Base-by-base conservation (phyloP, 768 basidiomycete genomes). In the Termitomyces sp. region DNA sequence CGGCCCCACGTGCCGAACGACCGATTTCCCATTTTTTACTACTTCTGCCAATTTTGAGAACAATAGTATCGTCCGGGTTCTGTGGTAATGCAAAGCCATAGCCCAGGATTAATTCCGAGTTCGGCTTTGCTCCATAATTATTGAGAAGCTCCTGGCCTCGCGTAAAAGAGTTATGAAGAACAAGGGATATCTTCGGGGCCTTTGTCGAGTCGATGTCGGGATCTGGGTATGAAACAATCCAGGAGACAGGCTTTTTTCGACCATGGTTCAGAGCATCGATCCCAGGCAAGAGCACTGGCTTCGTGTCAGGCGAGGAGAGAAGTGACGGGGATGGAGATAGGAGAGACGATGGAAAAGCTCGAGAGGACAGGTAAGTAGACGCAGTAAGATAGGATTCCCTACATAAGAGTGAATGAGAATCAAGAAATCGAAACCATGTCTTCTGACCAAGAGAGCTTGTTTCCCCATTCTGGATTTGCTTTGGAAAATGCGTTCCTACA, bases 61-160 rank as follows among this genome's bases (percentile, higher is more conserved):
- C 77, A 64, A 95, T 88, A 0, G 89, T 91, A 67, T 97, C 95
- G 66, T 94, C 91, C 0, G 88, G 89, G 63, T 97, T 97, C 31
- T 84, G 62, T 1, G 81, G 74, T 4, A 95, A 69, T 0, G 90
- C 83, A 73, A 98, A 98, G 1, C 96, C 95, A 67, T 97, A 98
- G 6, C 91, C 93, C 4, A 98, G 80, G 48, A 98, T 84, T 46
- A 98, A 81, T 71, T 95, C 92, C 30, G 91, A 81, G 70, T 96
- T 95, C 0, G 93, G 85, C 69, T 97, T 97, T 0, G 87, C 82
- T 0, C 95, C 95, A 70, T 97, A 97, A 69, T 96, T 96, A 74
- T 95, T 96, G 75, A 88, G 85, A 20, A 95, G 74, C 69, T 94
- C 89, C 27, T 77, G 66, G 16, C 78, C 81, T 1, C 71, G 61